Base-by-base conservation (phyloP, 345 rosid genomes). In the Moringa oleifera region DNA sequence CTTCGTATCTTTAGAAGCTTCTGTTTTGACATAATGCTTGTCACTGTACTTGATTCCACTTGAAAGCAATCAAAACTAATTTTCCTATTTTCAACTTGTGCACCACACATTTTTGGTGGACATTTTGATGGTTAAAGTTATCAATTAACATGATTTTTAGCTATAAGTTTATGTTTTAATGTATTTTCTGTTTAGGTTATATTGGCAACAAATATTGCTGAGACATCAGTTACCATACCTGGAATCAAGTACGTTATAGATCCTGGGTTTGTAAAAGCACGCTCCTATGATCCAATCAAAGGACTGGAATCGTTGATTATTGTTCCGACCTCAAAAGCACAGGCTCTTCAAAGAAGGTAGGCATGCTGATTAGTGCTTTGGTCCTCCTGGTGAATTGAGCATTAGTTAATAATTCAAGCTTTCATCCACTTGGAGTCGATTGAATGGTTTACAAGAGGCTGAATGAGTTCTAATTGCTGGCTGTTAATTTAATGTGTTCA, bases 141-240 rank as follows among this genome's bases (percentile, higher is more conserved):
- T 28, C 33, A 28, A 8, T 47, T 12, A 47, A 47, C 51, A 12
- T 47, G 51, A 18, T 47, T 4, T 18, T 54, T 16, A 54, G 31
- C 10, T 18, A 11, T 21, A 28, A 23, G 20, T 41, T 25, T 21
- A 1, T 9, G 16, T 51, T 51, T 63, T 55, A 17, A 56, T 53
- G 51, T 57, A 51, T 56, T 47, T 45, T 12, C 20, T 71, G 11
- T 62, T 45, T 65, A 93, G 96, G 97, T 89, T 61, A 80, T 93
- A 63, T 68, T 93, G 84, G 88, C 94, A n/a, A 90, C 97, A 59
- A 93, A 90, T 79, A 88, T 93, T 71, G 97, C 98, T 0, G 98
- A 93, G 84, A 93, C 98, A 67, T 93, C 97, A 0, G 88, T 93
- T 61, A 88, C 97, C 52, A 87, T 93, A 55, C 91, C 97, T 68